Evolutionary conservation across 805 yeast genomes (phyloP).

Genomic region (Cyberlindnera meyerae): DNA sequence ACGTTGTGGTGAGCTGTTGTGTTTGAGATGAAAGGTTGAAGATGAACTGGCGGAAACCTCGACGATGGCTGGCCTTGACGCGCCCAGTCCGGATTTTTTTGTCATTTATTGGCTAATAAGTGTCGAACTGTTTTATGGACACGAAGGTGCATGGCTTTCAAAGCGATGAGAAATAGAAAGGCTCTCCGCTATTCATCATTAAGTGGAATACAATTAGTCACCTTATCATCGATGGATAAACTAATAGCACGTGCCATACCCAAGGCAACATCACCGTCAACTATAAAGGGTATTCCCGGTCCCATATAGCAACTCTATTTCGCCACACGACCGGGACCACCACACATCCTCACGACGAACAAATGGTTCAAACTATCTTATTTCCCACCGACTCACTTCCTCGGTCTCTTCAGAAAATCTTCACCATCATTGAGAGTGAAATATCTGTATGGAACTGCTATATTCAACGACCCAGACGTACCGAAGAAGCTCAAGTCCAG

Average conservation of each 20-base stretch:
- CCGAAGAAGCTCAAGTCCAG: constrained; percentile 2
- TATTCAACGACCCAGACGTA: constrained; percentile 15
- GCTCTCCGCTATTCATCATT: too few species aligned
- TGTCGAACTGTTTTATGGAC: too few species aligned
- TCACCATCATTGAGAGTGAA: constrained; percentile 22
- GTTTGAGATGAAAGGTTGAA: too few species aligned
- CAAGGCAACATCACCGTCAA: constrained; percentile 4
- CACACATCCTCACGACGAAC: constrained; percentile 4
- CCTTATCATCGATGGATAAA: not conserved
- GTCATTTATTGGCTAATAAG: too few species aligned
- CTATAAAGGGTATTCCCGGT: constrained; percentile 10
- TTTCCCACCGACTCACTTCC: constrained; percentile 21
- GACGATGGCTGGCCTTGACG: too few species aligned
- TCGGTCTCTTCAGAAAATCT: constrained; percentile 20
- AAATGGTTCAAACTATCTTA: constrained; percentile 13
- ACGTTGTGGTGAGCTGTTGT: too few species aligned
- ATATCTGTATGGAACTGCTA: constrained; percentile 12
- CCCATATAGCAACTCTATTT: constrained; percentile 9
- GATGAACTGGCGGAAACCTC: too few species aligned
- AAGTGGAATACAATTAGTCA: too few species aligned
- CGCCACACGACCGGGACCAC: constrained; percentile 11
- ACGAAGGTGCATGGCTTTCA: too few species aligned
- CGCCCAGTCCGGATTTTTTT: too few species aligned
- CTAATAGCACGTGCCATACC: constrained; percentile 1
- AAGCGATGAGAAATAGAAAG: too few species aligned